Evolutionary conservation across 129 eudicot genomes (phyloP).

Genomic region (Pulicaria dysenterica): DNA sequence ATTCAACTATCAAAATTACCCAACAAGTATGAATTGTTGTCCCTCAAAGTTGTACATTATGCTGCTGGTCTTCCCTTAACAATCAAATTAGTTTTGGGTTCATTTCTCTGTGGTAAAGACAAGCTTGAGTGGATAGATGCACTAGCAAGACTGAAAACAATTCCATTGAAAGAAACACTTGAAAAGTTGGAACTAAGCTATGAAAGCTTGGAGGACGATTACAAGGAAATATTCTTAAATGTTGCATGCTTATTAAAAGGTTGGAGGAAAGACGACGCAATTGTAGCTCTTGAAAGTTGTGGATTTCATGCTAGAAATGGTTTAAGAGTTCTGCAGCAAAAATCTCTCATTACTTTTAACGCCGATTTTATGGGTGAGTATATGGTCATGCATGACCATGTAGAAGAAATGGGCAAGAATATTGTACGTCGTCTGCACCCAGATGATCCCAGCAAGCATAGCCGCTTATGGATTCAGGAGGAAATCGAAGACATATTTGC

Average conservation of each 20-base stretch:
- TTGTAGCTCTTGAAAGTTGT: slow-evolving; percentile 39
- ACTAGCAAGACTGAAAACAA: slow-evolving; percentile 25
- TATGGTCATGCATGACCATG: slow-evolving; percentile 47
- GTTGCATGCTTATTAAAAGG: slow-evolving; percentile 50
- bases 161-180: slow-evolving; percentile 12
- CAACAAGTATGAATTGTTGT: slow-evolving; percentile 5
- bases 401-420: slow-evolving; percentile 59
- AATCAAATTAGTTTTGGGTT: slow-evolving; percentile 22
- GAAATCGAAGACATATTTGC: slow-evolving; percentile 32
- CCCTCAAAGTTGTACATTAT: slow-evolving; percentile 32
- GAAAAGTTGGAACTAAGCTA: slow-evolving; percentile 46
- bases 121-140: slow-evolving; percentile 39
- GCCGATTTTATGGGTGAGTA: background rate
- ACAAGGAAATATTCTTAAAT: slow-evolving; percentile 52
- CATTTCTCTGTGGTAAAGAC: slow-evolving; percentile 22
- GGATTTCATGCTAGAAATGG: slow-evolving; percentile 42
- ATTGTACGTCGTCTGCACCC: slow-evolving; percentile 35
- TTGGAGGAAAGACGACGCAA: slow-evolving; percentile 27
- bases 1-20: too few species aligned
- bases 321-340: slow-evolving; percentile 29
- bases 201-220: slow-evolving; percentile 40
- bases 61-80: slow-evolving; percentile 38
- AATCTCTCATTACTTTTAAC: slow-evolving; percentile 35
- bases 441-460: slow-evolving; percentile 40
- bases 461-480: slow-evolving; percentile 46